Base-by-base conservation (phyloP, 306 rosid genomes). In the Carpinus fangiana region DNA sequence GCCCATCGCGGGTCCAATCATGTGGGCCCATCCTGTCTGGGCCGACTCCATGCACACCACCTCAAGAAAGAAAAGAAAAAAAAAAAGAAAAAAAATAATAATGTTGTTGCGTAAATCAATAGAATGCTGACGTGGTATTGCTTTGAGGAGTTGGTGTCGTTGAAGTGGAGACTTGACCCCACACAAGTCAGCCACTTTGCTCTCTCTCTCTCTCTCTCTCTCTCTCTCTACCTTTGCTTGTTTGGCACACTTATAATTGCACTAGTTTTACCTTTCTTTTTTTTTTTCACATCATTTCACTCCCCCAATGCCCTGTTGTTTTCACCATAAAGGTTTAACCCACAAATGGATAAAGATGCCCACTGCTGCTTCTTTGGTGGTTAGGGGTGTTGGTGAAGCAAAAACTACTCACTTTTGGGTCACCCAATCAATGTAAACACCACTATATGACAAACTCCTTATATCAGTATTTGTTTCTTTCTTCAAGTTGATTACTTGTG, bases 151-250 rank as follows among this genome's bases (percentile, higher is more conserved):
- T 88, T 83, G 88, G 89, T 87, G 89, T 88, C 82, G 76, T 88
- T 81, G 88, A 82, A 89, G 91, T 89, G 93, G 91, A 87, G 86
- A 84, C 86, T 78, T 28, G 90, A 86, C 41, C 94, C 96, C 89
- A 85, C 90, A 26, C 66, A 85, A 86, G 83, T 78, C 82, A 81
- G 87, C 92, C 90, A 83, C 84, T 89, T 84, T 79, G 90, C 71
- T 77, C 76, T 52, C 72, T 62, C 70, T 21, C 41, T 38, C 71
- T 77, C 76, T 52, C 72, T 62, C 70, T 21, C 41, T 38, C 70
- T 72, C 71, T 82, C 75, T 66, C 57, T 65, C 76, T 5, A 86
- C 88, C 88, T 79, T 92, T 90, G 87, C 95, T 92, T 90, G 73
- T 87, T 88, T 82, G 87, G 74, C 89, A 90, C 91, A 90, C 95